Evolutionary conservation across 345 rosid genomes (phyloP), one percentile per base, ranked within the genome.

Genomic region (Hevea brasiliensis): DNA sequence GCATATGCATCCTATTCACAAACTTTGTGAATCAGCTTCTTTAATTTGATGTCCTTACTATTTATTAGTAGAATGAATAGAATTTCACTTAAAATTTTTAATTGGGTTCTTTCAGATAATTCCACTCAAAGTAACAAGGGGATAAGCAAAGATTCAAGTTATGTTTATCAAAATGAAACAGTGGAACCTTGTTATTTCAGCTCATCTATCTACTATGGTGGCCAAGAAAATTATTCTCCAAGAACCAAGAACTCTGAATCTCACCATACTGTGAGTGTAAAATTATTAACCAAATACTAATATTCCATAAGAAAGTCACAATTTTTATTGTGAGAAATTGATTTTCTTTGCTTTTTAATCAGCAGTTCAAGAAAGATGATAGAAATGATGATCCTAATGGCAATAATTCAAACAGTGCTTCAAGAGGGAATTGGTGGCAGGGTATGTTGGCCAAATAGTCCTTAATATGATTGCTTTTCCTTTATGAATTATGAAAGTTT

Each of bases 351-450:
- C 9, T 42, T 35, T 26, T 32, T 73, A 10, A 61, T 12, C 45
- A 32, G n/a, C 54, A 94, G 94, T 73, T 76, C 82, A 87, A 94
- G 83, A 87, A 87, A 81, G 91, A 87, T 58, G 88, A 75, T 32
- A 88, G 66, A 35, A 85, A 88, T 8, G 85, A 83, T 56, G 88
- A 82, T 62, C 81, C 88, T 8, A 78, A 81, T 59, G 89, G 75
- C 71, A 87, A 54, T 68, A 86, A 86, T 82, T 72, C 90, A 6
- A 78, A 85, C 64, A 73, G 84, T 70, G 96, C 90, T 69, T 90
- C 96, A 11, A 87, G 97, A 84, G 98, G 98, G 42, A 92, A 94
- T 69, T 94, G 98, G 98, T 94, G 98, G 98, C 78, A 92, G 84
- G 97, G 98, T 93, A 81, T 59, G 80, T 13, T 67, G 40, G 37